Evolutionary conservation across 345 rosid species (phyloP), one percentile per base, ranked within the genome.

Genomic region (Dipteronia dyeriana): DNA sequence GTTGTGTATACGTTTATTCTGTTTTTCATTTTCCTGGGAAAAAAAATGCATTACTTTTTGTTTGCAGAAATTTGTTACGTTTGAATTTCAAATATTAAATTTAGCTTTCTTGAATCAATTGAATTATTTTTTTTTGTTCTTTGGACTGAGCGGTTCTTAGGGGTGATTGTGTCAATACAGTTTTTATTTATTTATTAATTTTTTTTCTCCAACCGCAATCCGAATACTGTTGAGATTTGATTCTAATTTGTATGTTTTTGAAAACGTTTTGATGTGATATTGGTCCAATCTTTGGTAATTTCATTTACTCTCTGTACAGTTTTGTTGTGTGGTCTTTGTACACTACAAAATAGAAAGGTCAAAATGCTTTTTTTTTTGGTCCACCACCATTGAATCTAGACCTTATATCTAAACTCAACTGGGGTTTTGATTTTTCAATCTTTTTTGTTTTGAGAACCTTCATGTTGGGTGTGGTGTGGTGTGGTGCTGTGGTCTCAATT

Each of bases 191-290:
- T 34, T 34, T 34, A 34, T 68, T 81, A 57, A 59, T 78, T 79
- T 84, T 53, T 10, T 51, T 41, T 69, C 17, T 22, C 67, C 59
- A 66, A 76, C 77, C 20, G 79, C 78, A 53, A 57, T 60, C 49
- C 71, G 11, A 67, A 22, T 45, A 41, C 56, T 60, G 80, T 80
- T 59, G 69, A 74, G 64, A 43, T 73, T 73, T 65, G 76, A 72
- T 62, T 78, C 59, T 70, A 69, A 68, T 68, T 22, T 75, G 60
- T 73, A 59, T 56, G 80, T 78, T 16, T 43, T 68, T 68, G 75
- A 39, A 62, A 66, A 72, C 23, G 75, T 78, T 25, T 25, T 75
- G 82, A 83, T 81, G 82, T 71, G 83, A 81, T 77, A n/a, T 73
- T 59, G 7, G 0, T 39, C 68, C 38, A 34, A 39, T 76, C 74